phyloP scores from a whole-genome alignment of 2,329 filamentous ascomycete species.

The Helotiales sp. region DNA sequence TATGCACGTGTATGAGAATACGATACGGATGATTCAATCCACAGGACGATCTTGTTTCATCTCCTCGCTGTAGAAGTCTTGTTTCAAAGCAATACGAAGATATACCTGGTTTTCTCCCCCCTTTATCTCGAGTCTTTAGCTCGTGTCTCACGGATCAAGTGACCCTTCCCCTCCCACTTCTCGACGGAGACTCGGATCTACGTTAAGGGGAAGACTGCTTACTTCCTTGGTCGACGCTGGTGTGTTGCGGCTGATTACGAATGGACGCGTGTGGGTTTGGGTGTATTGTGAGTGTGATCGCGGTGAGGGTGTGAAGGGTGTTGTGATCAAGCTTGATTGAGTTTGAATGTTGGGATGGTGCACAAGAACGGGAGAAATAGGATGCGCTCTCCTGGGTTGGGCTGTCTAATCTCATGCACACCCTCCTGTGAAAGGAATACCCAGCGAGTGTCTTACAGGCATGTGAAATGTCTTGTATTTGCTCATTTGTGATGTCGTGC shows the following conservation, averaged over 20 bases:
- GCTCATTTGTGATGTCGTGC: background rate
- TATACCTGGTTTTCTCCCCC: conserved; percentile 2
- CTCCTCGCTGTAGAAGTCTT: background rate
- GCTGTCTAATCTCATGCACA: background rate
- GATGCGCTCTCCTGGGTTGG: too few relatives aligned
- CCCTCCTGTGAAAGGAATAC: background rate
- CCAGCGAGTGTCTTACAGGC: background rate
- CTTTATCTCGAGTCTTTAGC: background rate
- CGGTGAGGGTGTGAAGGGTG: background rate
- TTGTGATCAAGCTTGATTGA: too few relatives aligned
- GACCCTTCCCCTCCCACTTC: background rate
- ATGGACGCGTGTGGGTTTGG: too few relatives aligned
- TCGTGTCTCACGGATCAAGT: conserved; percentile 9
- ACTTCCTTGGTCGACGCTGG: too few relatives aligned
- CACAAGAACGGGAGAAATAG: background rate
- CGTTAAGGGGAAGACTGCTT: too few relatives aligned
- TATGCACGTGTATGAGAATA: too few relatives aligned
- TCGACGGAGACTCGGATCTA: too few relatives aligned
- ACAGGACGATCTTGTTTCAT: too few relatives aligned
- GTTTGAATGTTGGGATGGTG: too few relatives aligned
- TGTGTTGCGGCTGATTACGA: background rate
- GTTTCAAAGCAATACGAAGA: background rate
- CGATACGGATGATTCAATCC: too few relatives aligned
- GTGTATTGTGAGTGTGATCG: too few relatives aligned
- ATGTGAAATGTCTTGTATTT: conserved; percentile 14